phyloP scores from a whole-genome alignment of 2,329 filamentous ascomycete genomes.

The Neocucurbitaria cava region DNA sequence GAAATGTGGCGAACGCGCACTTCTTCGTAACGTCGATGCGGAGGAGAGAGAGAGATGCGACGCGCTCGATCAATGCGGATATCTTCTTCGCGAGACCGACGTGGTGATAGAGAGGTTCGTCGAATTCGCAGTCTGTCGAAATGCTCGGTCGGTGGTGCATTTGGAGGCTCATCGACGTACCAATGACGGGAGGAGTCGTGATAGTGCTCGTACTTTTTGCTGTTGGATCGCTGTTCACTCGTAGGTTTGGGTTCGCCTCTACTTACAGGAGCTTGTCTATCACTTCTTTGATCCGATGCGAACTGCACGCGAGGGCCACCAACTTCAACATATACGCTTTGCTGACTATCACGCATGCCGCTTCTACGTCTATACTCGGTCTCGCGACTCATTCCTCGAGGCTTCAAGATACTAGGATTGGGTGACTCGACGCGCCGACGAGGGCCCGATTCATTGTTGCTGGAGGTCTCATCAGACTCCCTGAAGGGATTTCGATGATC shows the following conservation, averaged over 20 bases:
- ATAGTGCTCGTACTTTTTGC: slow-evolving; percentile 18
- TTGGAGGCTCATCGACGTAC: slow-evolving; percentile 15
- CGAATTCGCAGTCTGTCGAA: slow-evolving; percentile 30
- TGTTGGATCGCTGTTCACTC: slow-evolving; percentile 9
- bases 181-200: slow-evolving; percentile 18
- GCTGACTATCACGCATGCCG: slow-evolving; percentile 28
- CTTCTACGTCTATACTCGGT: slow-evolving; percentile 21
- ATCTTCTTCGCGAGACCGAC: slow-evolving; percentile 22
- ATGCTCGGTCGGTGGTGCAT: slow-evolving; percentile 18
- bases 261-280: not conserved
- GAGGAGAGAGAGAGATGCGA: slow-evolving; percentile 23
- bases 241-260: slow-evolving; percentile 3
- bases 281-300: slow-evolving; percentile 14
- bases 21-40: slow-evolving; percentile 11
- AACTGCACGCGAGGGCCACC: slow-evolving; percentile 42
- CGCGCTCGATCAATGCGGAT: slow-evolving; percentile 24
- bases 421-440: slow-evolving; percentile 18
- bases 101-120: slow-evolving; percentile 15
- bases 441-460: slow-evolving; percentile 16
- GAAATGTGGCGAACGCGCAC: slow-evolving; percentile 21
- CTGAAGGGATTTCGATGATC: slow-evolving; percentile 21
- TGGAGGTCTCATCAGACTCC: slow-evolving; percentile 27
- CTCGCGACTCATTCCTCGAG: slow-evolving; percentile 21
- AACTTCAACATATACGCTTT: slow-evolving; percentile 39
- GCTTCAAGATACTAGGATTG: slow-evolving; percentile 35